Conservation (phyloP, 1,284 basidiomycete genomes). For the Xerocomus cyaneibrunnescens region DNA sequence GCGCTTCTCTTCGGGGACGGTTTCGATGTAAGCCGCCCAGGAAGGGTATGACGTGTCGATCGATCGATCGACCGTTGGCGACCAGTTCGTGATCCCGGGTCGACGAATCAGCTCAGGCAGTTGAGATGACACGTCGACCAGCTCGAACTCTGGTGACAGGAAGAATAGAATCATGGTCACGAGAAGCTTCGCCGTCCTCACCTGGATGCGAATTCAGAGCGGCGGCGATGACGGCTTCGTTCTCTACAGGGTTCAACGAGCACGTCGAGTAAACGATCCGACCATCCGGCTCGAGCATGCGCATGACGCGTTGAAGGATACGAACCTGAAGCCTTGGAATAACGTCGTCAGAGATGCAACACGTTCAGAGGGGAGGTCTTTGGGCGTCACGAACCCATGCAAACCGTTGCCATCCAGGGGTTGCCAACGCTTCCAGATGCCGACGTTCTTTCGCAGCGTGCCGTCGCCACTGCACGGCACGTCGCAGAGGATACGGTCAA, state of each 20-base stretch:
- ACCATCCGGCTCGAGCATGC: conserved; percentile 82
- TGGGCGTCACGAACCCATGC: conserved; percentile 61
- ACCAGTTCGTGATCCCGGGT: conserved; percentile 78
- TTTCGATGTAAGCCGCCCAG: conserved; percentile 54
- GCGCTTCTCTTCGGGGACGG: conserved; percentile 48
- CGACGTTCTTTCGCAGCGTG: conserved; percentile 92
- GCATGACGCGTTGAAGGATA: conserved; percentile 91
- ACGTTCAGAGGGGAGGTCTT: not conserved
- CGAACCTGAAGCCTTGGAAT: conserved; percentile 79
- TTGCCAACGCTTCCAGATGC: conserved; percentile 95
- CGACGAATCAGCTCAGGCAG: conserved; percentile 75
- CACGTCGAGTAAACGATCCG: conserved; percentile 98
- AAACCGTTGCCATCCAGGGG: conserved; percentile 88
- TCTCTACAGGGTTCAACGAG: conserved; percentile 96
- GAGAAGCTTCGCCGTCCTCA: no score
- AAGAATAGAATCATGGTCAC: not conserved
- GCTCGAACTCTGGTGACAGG: conserved; percentile 59
- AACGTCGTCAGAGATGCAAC: conserved; percentile 1
- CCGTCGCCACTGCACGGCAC: conserved; percentile 99
- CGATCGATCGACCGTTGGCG: conserved; percentile 53
- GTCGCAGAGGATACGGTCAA: conserved; percentile 94
- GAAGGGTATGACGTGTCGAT: conserved; percentile 36
- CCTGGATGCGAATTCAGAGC: conserved; percentile 74
- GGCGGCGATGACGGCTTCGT: conserved; percentile 93
- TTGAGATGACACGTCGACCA: conserved; percentile 76